Base-by-base conservation (phyloP, 768 basidiomycete species). In the Termitomyces sp. region DNA sequence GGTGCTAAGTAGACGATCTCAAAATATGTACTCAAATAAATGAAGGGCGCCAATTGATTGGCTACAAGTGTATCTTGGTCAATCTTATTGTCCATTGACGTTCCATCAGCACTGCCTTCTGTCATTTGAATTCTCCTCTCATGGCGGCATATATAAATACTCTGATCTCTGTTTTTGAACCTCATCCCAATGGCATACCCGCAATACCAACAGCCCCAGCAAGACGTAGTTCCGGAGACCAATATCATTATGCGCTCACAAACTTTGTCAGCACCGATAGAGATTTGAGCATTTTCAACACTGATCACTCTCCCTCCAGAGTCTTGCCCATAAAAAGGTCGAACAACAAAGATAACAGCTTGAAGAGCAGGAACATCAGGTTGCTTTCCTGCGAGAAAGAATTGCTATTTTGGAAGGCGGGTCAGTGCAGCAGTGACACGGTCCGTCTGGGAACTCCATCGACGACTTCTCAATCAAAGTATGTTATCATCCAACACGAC, bases 291-390 rank as follows among this genome's bases (percentile, higher is more conserved):
- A 29, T 37, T n/a, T n/a, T n/a, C n/a, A 48, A 51, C 14, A 42
- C 42, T 40, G 31, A 49, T 43, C 29, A 46, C 48, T 47, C n/a
- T n/a, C 34, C 37, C 36, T 29, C 25, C 43, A 91, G 91, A 84
- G 90, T 57, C 89, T 93, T 70, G 92, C 92, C 34, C 92, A 94
- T 77, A 88, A 93, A n/a, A n/a, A n/a, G n/a, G n/a, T n/a, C n/a
- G n/a, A n/a, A n/a, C n/a, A n/a, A n/a, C n/a, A n/a, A n/a, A n/a
- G n/a, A n/a, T n/a, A n/a, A n/a, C n/a, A n/a, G n/a, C n/a, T n/a
- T n/a, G n/a, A n/a, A n/a, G n/a, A n/a, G n/a, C n/a, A n/a, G n/a
- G n/a, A n/a, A n/a, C n/a, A n/a, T n/a, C n/a, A n/a, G n/a, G n/a
- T n/a, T n/a, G n/a, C n/a, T n/a, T n/a, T n/a, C n/a, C n/a, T n/a